A percentile compares a stretch with the other conserved stretches of the same genome.
Evolutionary conservation across 2,329 filamentous ascomycete genomes (phyloP).

Genomic region (Trichocomaceae sp.): DNA sequence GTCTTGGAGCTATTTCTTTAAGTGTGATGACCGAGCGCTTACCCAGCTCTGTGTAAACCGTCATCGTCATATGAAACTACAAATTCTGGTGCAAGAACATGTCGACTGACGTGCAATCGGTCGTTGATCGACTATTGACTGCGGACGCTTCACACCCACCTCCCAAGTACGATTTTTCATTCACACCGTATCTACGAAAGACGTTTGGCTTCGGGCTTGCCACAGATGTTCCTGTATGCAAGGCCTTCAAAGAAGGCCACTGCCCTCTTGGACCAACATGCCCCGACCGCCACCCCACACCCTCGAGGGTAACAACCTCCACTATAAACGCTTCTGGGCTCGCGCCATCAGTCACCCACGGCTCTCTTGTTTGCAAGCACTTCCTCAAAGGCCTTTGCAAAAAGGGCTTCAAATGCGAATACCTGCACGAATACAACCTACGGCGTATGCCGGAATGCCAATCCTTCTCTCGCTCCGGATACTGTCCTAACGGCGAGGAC

Average conservation of each 20-base stretch:
- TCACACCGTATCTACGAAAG: constrained; percentile 74
- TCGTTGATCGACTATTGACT: constrained; percentile 30
- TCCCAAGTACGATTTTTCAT: constrained; percentile 62
- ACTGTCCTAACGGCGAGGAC: constrained; percentile 94
- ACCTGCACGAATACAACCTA: constrained; percentile 96
- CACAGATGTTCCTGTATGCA: constrained; percentile 72
- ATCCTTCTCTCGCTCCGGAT: constrained; percentile 87
- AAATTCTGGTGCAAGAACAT: constrained; percentile 16
- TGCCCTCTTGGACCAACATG: constrained; percentile 81
- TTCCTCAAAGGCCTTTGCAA: constrained; percentile 97
- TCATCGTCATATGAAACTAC: too few species aligned
- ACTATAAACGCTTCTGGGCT: constrained; percentile 38
- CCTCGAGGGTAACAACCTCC: constrained; percentile 38
- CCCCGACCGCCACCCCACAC: constrained; percentile 68
- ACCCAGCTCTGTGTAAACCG: too few species aligned
- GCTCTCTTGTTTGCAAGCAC: constrained; percentile 88
- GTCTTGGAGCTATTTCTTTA: too few species aligned
- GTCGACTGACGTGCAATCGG: constrained; percentile 28
- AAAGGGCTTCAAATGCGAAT: constrained; percentile 94
- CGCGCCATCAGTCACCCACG: constrained; percentile 36
- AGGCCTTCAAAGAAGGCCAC: constrained; percentile 75
- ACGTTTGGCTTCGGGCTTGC: constrained; percentile 81
- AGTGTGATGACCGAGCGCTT: too few species aligned
- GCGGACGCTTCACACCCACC: constrained; percentile 28
- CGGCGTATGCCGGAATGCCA: constrained; percentile 98